Conservation (phyloP, 2,329 filamentous ascomycete species). For the Colletotrichum sp. region DNA sequence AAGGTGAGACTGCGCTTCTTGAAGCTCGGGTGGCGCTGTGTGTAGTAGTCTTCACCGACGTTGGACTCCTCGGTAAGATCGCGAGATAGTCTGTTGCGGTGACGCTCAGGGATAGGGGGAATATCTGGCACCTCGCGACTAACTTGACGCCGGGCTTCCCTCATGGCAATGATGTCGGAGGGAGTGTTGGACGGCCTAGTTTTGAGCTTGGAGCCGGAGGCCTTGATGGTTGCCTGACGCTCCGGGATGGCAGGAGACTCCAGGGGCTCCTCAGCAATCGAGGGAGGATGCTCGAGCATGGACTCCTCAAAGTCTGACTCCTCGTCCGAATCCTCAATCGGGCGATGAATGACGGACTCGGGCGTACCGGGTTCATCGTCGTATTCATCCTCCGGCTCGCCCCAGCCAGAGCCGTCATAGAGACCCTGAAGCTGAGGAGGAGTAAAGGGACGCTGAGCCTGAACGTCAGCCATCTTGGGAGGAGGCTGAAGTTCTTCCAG, state of each 20-base stretch:
- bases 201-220: constrained; percentile 85
- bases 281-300: constrained; percentile 25
- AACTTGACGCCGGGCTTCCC: constrained; percentile 82
- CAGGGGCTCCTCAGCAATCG: constrained; percentile 44
- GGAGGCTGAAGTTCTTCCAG: constrained; percentile 27
- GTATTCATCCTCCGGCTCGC: constrained; percentile 58
- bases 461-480: constrained; percentile 40
- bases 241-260: constrained; percentile 77
- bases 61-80: constrained; percentile 47
- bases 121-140: constrained; percentile 73
- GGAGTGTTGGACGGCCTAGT: constrained; percentile 88
- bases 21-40: constrained; percentile 73
- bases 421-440: constrained; percentile 62
- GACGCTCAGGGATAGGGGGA: constrained; percentile 66
- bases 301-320: constrained; percentile 36
- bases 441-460: constrained; percentile 50
- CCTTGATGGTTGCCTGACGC: constrained; percentile 85
- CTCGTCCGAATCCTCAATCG: constrained; percentile 47
- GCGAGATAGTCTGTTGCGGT: constrained; percentile 59
- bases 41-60: constrained; percentile 45
- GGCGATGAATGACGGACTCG: constrained; percentile 88
- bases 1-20: constrained; percentile 84
- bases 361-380: constrained; percentile 75
- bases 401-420: constrained; percentile 69
- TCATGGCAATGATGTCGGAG: constrained; percentile 83